Base-by-base conservation (phyloP, 2,329 filamentous ascomycete species). In the Alternaria sp. region DNA sequence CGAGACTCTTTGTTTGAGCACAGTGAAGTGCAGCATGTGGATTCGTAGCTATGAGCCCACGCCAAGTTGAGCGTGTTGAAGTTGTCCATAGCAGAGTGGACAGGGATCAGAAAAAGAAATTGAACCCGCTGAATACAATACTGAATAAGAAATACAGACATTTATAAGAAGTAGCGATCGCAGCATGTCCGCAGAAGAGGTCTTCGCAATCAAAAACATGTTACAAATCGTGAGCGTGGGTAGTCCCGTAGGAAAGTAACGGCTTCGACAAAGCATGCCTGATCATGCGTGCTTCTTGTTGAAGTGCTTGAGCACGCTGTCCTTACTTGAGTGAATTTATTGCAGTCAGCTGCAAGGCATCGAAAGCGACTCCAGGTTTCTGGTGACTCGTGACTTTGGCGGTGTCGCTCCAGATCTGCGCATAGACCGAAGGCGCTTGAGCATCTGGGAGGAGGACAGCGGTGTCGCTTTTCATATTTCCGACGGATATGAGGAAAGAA, bases 1-100 rank as follows among this genome's bases (percentile, higher is more conserved):
- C 4, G 32, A 36, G 15, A n/a, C 15, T 9, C 32, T 36, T 9
- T 2, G 5, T n/a, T 0, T 40, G 7, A 0, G 8, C 0, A n/a
- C 2, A n/a, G 32, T 10, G 4, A 2, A 40, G 32, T 40, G 8
- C 15, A 40, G 1, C 4, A 28, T 11, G 28, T 40, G 32, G 8
- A 4, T 40, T 40, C 0, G 32, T 3, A 40, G 0, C 32, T n/a
- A 5, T n/a, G 15, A 40, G 32, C 32, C 4, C 32, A 40, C 1
- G 15, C 32, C 8, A 40, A 5, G 15, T 40, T 40, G 32, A 2
- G 1, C 6, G 2, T n/a, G 1, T n/a, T n/a, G 32, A 36, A 1
- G 32, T n/a, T 15, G 15, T 36, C 32, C 15, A 1, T 36, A 36
- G 15, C 4, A 36, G 15, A 2, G 32, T 3, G 7, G 32, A n/a